These are phyloP conservation scores for Nicotiana noctiflora DNA, from an alignment of 257 asterid genomes.

Conservation along the genomic window DNA sequence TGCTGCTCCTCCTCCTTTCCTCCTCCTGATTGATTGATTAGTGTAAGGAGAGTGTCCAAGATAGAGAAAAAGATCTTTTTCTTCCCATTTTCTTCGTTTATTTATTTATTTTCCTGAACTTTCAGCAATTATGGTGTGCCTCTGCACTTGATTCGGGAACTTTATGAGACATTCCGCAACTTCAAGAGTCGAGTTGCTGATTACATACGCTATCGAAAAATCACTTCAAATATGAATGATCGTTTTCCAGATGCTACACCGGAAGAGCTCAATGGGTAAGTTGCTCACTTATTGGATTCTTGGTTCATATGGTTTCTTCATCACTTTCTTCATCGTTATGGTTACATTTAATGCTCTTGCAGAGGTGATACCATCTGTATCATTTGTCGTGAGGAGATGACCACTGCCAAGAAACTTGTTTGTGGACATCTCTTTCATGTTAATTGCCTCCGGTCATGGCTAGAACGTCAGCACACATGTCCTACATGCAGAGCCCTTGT, in stretches of 20 bases:
- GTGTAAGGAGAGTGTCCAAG: too few species aligned
- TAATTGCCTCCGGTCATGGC: constrained; percentile 93
- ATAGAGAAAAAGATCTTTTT: too few species aligned
- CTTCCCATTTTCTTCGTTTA: neutral
- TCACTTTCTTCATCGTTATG: neutral
- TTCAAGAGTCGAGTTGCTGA: constrained; percentile 83
- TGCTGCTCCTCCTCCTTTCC: neutral
- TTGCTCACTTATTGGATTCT: constrained; percentile 3
- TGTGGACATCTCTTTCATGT: constrained; percentile 97
- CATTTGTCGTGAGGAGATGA: constrained; percentile 98
- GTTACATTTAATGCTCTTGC: constrained; percentile 16
- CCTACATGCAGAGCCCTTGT: constrained; percentile 98
- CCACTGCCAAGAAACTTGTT: constrained; percentile 75
- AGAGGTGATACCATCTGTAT: constrained; percentile 90
- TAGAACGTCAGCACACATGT: constrained; percentile 88
- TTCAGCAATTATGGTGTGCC: constrained; percentile 89
- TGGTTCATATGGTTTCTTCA: constrained; percentile 2
- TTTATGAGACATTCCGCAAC: constrained; percentile 92
- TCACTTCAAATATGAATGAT: constrained; percentile 88
- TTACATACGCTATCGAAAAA: constrained; percentile 82
- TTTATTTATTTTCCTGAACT: constrained; percentile 9
- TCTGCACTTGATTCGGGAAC: constrained; percentile 91
- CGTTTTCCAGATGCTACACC: constrained; percentile 96
- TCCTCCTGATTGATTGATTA: too few species aligned
- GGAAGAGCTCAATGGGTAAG: constrained; percentile 77